Evolutionary conservation across 768 basidiomycete genomes (phyloP).

Genomic region (Pleurotus ostreatus): DNA sequence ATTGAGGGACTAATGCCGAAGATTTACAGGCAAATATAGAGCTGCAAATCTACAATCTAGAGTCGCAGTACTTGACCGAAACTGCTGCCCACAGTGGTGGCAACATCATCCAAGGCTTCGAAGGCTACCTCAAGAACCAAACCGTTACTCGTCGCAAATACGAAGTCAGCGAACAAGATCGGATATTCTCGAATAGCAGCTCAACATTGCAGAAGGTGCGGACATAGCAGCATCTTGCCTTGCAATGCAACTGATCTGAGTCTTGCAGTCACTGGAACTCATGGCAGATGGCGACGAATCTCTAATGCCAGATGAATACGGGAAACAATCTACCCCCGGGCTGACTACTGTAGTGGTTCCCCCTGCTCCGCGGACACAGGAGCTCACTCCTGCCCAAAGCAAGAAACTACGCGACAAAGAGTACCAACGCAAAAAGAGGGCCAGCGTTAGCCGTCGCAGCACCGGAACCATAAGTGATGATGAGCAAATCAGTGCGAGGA

Average conservation of each 20-base stretch:
- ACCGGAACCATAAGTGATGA: slow-evolving; percentile 72
- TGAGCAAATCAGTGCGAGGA: slow-evolving; percentile 52
- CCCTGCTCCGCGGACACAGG: slow-evolving; percentile 60
- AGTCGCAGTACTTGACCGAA: slow-evolving; percentile 72
- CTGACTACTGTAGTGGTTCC: slow-evolving; percentile 76
- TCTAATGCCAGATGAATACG: slow-evolving; percentile 52
- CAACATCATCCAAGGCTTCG: slow-evolving; percentile 86
- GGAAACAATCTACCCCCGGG: slow-evolving; percentile 65
- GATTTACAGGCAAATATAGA: slow-evolving; percentile 67
- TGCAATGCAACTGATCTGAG: slow-evolving; percentile 3
- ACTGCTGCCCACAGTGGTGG: slow-evolving; percentile 75
- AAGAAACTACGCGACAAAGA: slow-evolving; percentile 79
- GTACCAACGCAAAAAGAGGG: slow-evolving; percentile 77
- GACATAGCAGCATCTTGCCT: not conserved
- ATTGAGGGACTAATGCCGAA: not conserved
- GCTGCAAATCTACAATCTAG: slow-evolving; percentile 73
- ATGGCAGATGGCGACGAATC: slow-evolving; percentile 67
- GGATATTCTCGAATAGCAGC: slow-evolving; percentile 82
- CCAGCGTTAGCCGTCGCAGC: slow-evolving; percentile 57
- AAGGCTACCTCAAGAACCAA: slow-evolving; percentile 80
- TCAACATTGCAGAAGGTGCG: slow-evolving; percentile 70
- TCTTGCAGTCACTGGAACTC: slow-evolving; percentile 66
- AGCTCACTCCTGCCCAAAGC: slow-evolving; percentile 65
- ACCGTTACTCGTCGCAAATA: slow-evolving; percentile 57
- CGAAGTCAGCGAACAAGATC: slow-evolving; percentile 73